phyloP scores from a whole-genome alignment of 495 filamentous ascomycete species.

The Penicillium paradoxum region DNA sequence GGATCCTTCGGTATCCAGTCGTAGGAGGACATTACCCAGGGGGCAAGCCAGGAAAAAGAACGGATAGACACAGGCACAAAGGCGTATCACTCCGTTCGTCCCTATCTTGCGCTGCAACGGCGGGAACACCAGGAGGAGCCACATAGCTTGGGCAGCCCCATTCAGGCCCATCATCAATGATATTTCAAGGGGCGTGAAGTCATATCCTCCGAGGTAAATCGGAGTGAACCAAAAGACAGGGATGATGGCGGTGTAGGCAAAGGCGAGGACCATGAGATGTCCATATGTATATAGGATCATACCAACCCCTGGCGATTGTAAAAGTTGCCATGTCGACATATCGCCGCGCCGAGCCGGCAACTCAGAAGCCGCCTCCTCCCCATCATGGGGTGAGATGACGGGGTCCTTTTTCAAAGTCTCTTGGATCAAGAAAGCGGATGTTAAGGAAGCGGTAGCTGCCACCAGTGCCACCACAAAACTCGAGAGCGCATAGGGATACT shows the following conservation, averaged over 20 bases:
- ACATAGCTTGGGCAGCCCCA: slow-evolving; percentile 57
- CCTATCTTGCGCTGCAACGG: slow-evolving; percentile 52
- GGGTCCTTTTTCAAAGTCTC: slow-evolving; percentile 45
- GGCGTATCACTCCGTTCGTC: slow-evolving; percentile 54
- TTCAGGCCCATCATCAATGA: slow-evolving; percentile 54
- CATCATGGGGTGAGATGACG: slow-evolving; percentile 2
- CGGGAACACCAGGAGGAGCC: slow-evolving; percentile 62
- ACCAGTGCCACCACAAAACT: slow-evolving; percentile 50
- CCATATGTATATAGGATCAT: slow-evolving; percentile 57
- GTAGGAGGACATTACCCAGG: slow-evolving; percentile 48
- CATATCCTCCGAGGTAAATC: slow-evolving; percentile 52
- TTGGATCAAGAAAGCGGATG: slow-evolving; percentile 47
- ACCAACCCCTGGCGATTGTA: slow-evolving; percentile 55
- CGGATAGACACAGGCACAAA: slow-evolving; percentile 52
- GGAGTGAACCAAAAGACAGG: slow-evolving; percentile 61
- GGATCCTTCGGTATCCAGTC: slow-evolving; percentile 24
- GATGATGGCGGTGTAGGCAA: slow-evolving; percentile 55
- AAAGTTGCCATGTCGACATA: slow-evolving; percentile 49
- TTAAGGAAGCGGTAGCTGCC: slow-evolving; percentile 44
- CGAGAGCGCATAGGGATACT: slow-evolving; percentile 61
- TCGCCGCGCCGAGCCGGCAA: not conserved
- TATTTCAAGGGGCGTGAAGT: slow-evolving; percentile 54
- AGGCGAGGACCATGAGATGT: slow-evolving; percentile 57
- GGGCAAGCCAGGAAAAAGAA: slow-evolving; percentile 52
- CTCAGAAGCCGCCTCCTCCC: slow-evolving; percentile 3